phyloP scores from a whole-genome alignment of 202 grass and related monocot species.

The Schoenoplectus triqueter region DNA sequence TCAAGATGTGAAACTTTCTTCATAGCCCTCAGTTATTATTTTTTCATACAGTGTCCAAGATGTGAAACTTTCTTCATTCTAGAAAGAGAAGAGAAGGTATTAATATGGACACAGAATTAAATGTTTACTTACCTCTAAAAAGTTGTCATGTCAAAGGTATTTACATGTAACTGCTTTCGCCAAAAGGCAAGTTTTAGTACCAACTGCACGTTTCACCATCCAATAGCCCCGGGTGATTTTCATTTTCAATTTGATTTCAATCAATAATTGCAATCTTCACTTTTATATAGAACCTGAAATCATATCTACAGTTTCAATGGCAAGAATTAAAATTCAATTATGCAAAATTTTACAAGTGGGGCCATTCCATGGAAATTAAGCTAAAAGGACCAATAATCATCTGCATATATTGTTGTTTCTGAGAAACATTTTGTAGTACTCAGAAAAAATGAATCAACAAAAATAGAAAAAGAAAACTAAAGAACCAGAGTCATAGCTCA shows the following conservation, averaged over 20 bases:
- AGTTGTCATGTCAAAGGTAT: constrained; percentile 88
- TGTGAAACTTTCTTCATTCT: neutral
- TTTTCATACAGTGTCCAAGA: neutral
- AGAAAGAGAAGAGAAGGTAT: neutral
- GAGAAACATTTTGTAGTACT: neutral
- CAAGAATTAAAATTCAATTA: constrained; percentile 7
- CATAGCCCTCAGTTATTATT: neutral
- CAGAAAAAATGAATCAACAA: neutral
- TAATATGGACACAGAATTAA: neutral
- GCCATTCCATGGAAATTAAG: neutral
- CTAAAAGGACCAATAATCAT: constrained; percentile 17
- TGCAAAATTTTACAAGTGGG: neutral
- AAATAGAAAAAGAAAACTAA: neutral
- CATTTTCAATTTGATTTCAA: constrained; percentile 45
- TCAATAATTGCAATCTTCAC: constrained; percentile 21
- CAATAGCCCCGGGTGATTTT: constrained; percentile 72
- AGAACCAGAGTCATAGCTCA: neutral
- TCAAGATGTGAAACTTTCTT: constrained; percentile 4
- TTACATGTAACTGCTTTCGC: constrained; percentile 96
- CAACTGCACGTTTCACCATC: constrained; percentile 98
- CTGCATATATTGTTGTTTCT: neutral
- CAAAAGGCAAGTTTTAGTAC: constrained; percentile 94
- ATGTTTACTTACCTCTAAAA: constrained; percentile 68
- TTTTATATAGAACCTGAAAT: neutral
- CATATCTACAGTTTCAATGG: neutral